Base-by-base conservation (phyloP, 176 grass and related monocot species). In the Poa annua region DNA sequence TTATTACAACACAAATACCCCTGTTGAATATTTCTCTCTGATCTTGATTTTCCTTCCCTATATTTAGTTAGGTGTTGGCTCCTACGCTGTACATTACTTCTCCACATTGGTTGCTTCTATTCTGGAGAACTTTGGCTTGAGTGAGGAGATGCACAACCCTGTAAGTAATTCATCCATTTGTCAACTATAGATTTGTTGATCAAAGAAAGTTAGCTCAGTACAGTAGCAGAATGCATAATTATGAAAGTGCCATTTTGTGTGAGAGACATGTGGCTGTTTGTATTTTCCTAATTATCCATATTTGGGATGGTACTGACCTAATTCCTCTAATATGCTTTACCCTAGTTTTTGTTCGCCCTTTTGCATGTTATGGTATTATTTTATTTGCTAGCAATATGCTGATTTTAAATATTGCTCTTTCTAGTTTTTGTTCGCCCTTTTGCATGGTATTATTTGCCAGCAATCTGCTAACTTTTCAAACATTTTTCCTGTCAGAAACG, bases 121-220 rank as follows among this genome's bases (percentile, higher is more conserved):
- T 89, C 89, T 98, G 38, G 90, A 79, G 78, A 92, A 80, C 72
- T 93, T 98, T 80, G 93, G 93, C 59, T 80, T 95, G 72, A 90
- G 77, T 62, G 93, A 98, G 86, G 96, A 98, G 79, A 90, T 98
- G 91, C 91, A 98, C 74, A 95, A 95, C 60, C 96, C 96, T 68
- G 96, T 98, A 93, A 95, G 96, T 86, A 60, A 76, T 22, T 74
- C 15, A 21, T 84, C 73, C 47, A 55, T 34, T 62, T 49, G 71
- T 73, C 24, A 42, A 76, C 47, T 54, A 67, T 42, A 81, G 41
- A 74, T 0, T 74, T 19, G 7, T 11, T 74, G 71, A 51, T 51
- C 4, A 16, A 74, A 33, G 8, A 33, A 51, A 51, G 50, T 74
- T 74, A 74, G 45, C 68, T 48, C 68, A 71, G 24, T 16, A 14